Evolutionary conservation across 2,329 filamentous ascomycete genomes (phyloP), one percentile per base, ranked within the genome.

Genomic region (Didymella segeticola): DNA sequence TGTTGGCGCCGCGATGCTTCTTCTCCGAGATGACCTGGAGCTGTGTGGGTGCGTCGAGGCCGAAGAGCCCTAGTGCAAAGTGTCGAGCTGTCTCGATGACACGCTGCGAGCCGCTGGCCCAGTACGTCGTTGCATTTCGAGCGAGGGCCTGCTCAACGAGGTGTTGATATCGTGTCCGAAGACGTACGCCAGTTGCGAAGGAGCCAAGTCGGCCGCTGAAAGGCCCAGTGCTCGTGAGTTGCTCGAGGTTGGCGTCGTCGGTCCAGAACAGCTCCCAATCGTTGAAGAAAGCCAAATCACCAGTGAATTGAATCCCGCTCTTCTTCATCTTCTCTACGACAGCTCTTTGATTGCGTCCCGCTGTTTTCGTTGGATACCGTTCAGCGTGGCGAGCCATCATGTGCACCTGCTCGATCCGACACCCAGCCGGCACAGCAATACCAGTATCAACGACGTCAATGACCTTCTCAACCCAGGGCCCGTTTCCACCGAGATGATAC

Each of bases 311-410:
- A 14, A 76, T 66, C 14, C 75, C 72, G 23, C 74, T 67, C 8
- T 62, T 61, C 39, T 77, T 77, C 39, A 86, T 76, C 15, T 78
- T 77, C 8, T 78, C 62, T 4, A 84, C 70, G 9, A 86, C 73
- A 9, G 75, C 67, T 29, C 80, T 73, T 66, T 79, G 83, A 66
- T 65, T 77, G 41, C 62, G 68, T 23, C 81, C 83, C 33, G 80
- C 79, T 55, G 71, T 77, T 29, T 66, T 68, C 0, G 83, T 86
- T 1, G 83, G 83, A 69, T 84, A 85, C 63, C 83, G 74, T 64
- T 85, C 83, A 19, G 75, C 81, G 72, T 86, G 83, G 33, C 83
- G 77, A 17, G 83, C 81, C 74, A 85, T 80, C 82, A 86, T 81
- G 67, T 86, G 83, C n/a, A 85, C 78, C 64, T 85, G 82, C 51